These are phyloP conservation scores for Microsporum ferrugineum DNA, from an alignment of 2,329 filamentous ascomycete species.

Conservation along the genomic window DNA sequence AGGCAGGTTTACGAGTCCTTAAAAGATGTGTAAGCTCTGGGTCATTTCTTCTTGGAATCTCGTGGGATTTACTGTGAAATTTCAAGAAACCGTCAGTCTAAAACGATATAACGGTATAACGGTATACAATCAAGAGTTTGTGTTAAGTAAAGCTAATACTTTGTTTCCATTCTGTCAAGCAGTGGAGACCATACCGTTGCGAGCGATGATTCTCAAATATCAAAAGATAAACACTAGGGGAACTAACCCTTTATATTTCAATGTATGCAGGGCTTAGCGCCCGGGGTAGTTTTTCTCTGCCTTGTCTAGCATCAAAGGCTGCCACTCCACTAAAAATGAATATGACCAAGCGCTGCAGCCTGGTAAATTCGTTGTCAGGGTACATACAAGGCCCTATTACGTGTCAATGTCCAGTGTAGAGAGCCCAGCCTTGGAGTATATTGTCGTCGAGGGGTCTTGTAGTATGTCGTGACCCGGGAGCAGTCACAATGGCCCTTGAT, in stretches of 20 bases:
- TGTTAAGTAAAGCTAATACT: background rate
- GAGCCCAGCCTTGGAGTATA: background rate
- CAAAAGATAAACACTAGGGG: background rate
- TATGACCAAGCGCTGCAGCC: background rate
- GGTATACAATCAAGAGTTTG: background rate
- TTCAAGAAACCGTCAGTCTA: background rate
- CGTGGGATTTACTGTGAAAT: background rate
- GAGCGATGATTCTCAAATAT: background rate
- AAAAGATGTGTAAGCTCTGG: background rate
- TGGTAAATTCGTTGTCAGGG: background rate
- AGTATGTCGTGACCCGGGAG: background rate
- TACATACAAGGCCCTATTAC: background rate
- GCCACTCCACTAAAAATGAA: background rate
- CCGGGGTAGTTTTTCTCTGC: background rate
- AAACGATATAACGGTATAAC: background rate
- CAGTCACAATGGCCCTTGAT: background rate
- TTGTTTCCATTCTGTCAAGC: background rate
- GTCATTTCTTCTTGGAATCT: constrained; percentile 4
- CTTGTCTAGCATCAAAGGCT: background rate
- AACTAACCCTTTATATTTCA: background rate
- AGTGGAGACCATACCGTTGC: background rate
- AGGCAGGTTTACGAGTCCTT: background rate
- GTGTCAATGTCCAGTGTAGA: background rate
- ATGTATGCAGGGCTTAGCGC: background rate
- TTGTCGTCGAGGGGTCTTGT: background rate